These are phyloP conservation scores for Penicillium paneum DNA, from an alignment of 2,329 filamentous ascomycete species.

Conservation along the genomic window DNA sequence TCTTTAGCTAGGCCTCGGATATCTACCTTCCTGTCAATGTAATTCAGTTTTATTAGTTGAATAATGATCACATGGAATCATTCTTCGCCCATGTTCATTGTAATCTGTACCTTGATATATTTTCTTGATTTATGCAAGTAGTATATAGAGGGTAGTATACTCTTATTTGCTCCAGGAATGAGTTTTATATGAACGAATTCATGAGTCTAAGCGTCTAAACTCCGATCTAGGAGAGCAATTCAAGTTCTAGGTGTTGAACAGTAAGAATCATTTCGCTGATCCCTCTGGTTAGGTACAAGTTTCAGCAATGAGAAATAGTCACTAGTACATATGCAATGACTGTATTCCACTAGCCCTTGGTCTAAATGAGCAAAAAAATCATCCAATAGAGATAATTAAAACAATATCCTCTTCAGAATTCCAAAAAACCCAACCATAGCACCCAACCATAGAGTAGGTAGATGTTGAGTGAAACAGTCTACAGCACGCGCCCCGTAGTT, in stretches of 20 bases:
- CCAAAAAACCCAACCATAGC: background rate
- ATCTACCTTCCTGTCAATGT: background rate
- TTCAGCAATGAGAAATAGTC: background rate
- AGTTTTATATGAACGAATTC: background rate
- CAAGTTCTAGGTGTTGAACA: background rate
- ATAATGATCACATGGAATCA: background rate
- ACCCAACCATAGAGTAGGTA: background rate
- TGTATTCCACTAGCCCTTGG: too few species aligned
- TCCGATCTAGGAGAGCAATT: background rate
- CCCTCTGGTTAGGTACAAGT: background rate
- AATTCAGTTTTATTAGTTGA: background rate
- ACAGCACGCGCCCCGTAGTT: background rate
- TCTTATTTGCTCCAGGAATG: background rate
- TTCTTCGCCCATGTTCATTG: background rate
- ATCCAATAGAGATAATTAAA: background rate
- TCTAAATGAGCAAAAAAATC: background rate
- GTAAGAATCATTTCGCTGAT: background rate
- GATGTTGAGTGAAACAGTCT: background rate
- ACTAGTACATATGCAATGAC: background rate
- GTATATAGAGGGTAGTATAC: background rate
- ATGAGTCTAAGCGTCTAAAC: background rate
- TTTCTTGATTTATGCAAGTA: background rate
- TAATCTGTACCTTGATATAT: background rate
- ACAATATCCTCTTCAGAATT: background rate
- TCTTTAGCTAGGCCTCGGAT: background rate